phyloP scores from a whole-genome alignment of 306 rosid genomes.

The Prosopis cineraria region DNA sequence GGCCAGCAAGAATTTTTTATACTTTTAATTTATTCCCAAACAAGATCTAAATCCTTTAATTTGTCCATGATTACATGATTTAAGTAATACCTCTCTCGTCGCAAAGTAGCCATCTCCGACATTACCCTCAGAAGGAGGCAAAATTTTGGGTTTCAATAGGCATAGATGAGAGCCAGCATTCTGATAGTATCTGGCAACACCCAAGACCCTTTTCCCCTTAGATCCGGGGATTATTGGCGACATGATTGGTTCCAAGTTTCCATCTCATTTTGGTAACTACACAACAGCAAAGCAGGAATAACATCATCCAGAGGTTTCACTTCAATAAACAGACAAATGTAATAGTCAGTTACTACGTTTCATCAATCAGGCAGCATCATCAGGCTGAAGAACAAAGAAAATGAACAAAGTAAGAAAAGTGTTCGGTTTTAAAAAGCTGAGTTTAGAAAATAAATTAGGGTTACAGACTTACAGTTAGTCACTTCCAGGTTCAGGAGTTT shows the following conservation, averaged over 20 bases:
- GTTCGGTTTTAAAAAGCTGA: background rate
- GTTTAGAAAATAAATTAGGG: background rate
- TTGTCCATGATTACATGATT: slow-evolving; percentile 24
- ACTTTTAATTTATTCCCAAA: slow-evolving; percentile 34
- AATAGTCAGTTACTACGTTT: slow-evolving; percentile 43
- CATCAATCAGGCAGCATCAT: slow-evolving; percentile 31
- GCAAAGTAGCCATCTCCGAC: slow-evolving; percentile 70
- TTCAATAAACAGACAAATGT: slow-evolving; percentile 42
- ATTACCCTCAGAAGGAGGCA: slow-evolving; percentile 70
- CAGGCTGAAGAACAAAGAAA: slow-evolving; percentile 23
- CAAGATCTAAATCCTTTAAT: background rate
- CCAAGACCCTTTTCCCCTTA: slow-evolving; percentile 44
- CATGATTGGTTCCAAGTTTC: slow-evolving; percentile 39
- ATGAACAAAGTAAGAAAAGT: slow-evolving; percentile 25
- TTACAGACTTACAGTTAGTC: background rate
- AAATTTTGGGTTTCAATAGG: slow-evolving; percentile 64
- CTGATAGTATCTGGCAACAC: slow-evolving; percentile 65
- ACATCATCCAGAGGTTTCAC: slow-evolving; percentile 58
- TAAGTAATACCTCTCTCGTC: slow-evolving; percentile 55
- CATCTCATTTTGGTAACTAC: slow-evolving; percentile 40
- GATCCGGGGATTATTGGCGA: slow-evolving; percentile 28
- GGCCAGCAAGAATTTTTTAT: slow-evolving; percentile 20
- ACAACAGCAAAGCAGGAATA: slow-evolving; percentile 56
- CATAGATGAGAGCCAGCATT: slow-evolving; percentile 77
- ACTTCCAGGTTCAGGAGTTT: slow-evolving; percentile 13